A percentile compares a stretch with the other conserved stretches of the same genome.
These are phyloP conservation scores for Alternaria triticimaculans DNA, from an alignment of 2,329 filamentous ascomycete species.

Conservation along the genomic window DNA sequence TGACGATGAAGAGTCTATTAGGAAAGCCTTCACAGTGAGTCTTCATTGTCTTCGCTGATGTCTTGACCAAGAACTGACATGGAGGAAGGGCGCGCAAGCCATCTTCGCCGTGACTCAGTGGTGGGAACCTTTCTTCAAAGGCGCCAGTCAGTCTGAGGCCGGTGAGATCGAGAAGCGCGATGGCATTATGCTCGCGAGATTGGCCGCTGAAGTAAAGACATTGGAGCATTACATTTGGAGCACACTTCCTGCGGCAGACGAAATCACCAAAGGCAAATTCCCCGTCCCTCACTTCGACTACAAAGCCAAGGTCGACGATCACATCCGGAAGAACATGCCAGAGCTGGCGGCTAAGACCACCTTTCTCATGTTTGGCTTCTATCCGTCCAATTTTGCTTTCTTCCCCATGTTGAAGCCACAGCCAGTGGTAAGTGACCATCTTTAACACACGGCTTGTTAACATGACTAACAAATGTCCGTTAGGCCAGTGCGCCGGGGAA, in stretches of 20 bases:
- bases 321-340: slow-evolving; percentile 45
- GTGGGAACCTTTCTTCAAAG: slow-evolving; percentile 18
- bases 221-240: slow-evolving; percentile 55
- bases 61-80: neutral
- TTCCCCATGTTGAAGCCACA: slow-evolving; percentile 18
- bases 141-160: slow-evolving; percentile 33
- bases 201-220: slow-evolving; percentile 42
- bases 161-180: slow-evolving; percentile 41
- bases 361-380: slow-evolving; percentile 22
- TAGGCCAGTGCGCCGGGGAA: neutral
- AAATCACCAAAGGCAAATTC: slow-evolving; percentile 38
- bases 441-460: neutral
- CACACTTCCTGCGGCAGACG: slow-evolving; percentile 47
- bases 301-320: slow-evolving; percentile 49
- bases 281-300: slow-evolving; percentile 50
- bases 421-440: neutral
- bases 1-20: slow-evolving; percentile 15
- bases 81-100: slow-evolving; percentile 14
- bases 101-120: slow-evolving; percentile 47
- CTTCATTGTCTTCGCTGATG: neutral
- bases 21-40: slow-evolving; percentile 15
- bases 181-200: slow-evolving; percentile 49
- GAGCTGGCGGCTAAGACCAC: slow-evolving; percentile 24
- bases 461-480: neutral
- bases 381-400: slow-evolving; percentile 21